A percentile compares a stretch with the other conserved stretches of the same genome.
phyloP scores from a whole-genome alignment of 2,329 filamentous ascomycete genomes.

The Colletotrichum sp. region DNA sequence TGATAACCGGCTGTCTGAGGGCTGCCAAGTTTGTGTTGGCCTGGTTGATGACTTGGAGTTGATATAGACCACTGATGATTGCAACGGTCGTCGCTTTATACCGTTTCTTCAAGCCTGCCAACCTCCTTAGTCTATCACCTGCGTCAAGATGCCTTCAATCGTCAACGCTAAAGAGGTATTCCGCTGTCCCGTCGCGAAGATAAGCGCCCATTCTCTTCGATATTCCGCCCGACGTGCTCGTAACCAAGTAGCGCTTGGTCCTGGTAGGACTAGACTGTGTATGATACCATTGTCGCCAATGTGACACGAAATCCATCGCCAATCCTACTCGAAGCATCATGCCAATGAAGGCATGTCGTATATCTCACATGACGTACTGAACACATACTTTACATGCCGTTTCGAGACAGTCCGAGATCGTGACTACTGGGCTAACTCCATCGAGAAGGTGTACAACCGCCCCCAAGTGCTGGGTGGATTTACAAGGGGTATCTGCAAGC shows the following conservation, averaged over 20 bases:
- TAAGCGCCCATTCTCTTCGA: not conserved
- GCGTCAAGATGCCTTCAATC: fast-evolving
- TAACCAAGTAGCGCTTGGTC: not conserved
- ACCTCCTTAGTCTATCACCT: fast-evolving
- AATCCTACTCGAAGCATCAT: not conserved
- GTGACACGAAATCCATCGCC: not conserved
- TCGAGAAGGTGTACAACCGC: not conserved
- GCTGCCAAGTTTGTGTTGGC: not conserved
- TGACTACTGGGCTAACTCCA: not conserved
- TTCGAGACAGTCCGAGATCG: not conserved
- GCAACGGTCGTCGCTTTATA: not conserved
- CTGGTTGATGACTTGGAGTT: not conserved
- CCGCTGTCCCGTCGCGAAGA: not conserved
- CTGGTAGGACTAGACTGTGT: not conserved
- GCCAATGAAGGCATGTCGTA: not conserved
- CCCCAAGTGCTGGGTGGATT: not conserved
- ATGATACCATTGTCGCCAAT: not conserved
- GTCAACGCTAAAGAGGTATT: fast-evolving
- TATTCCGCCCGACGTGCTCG: not conserved
- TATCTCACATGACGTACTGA: not conserved
- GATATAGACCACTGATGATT: not conserved
- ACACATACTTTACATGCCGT: not conserved
- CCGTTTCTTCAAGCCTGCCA: not conserved
- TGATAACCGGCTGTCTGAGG: not conserved
- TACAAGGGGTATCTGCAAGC: not conserved